phyloP scores from a whole-genome alignment of 495 filamentous ascomycete species.

The Aspergillus sparsus region DNA sequence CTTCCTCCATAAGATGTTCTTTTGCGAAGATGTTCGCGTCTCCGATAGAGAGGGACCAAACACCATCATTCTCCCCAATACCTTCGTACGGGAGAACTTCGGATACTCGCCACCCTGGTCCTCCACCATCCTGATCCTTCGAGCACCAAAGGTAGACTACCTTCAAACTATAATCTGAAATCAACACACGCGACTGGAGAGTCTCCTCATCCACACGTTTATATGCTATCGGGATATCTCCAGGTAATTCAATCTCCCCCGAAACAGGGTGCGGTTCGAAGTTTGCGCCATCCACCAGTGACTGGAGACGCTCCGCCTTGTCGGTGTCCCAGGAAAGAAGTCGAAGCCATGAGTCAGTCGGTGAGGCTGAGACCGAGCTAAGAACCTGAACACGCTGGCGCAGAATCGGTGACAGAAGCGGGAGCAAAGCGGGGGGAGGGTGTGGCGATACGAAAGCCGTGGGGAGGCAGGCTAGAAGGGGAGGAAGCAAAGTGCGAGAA shows the following conservation, averaged over 20 bases:
- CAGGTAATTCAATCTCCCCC: constrained; percentile 80
- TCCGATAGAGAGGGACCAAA: constrained; percentile 53
- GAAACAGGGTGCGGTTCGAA: constrained; percentile 91
- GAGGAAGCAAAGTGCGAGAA: constrained; percentile 64
- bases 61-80: constrained; percentile 35
- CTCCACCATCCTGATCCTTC: constrained; percentile 65
- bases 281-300: constrained; percentile 62
- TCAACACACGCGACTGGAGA: constrained; percentile 64
- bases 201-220: constrained; percentile 83
- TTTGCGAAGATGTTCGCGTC: constrained; percentile 52
- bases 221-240: constrained; percentile 65
- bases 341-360: constrained; percentile 79
- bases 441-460: constrained; percentile 75
- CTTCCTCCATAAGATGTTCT: constrained; percentile 43
- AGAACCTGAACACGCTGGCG: constrained; percentile 84
- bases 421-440: constrained; percentile 75
- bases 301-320: constrained; percentile 66
- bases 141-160: constrained; percentile 68
- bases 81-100: constrained; percentile 68
- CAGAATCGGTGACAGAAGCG: constrained; percentile 85
- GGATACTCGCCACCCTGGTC: constrained; percentile 78
- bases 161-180: constrained; percentile 56
- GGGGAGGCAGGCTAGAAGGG: constrained; percentile 82
- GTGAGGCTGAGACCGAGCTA: constrained; percentile 52
- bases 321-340: constrained; percentile 81